Conservation (phyloP, 140 eudicot genomes). For the Cichorium intybus region DNA sequence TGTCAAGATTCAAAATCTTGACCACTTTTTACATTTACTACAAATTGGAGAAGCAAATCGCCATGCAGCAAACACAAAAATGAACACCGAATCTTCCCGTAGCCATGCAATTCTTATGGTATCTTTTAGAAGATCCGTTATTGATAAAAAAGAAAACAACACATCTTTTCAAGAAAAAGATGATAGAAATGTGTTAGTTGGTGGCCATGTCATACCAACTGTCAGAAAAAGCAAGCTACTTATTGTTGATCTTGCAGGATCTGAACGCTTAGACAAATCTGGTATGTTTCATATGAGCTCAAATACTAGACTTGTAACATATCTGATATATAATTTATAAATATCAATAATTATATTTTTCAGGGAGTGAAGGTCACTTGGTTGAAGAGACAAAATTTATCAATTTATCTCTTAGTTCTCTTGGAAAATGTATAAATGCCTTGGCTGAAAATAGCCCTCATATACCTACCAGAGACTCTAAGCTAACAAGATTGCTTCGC, state of each 20-base stretch:
- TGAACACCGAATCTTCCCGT: slow-evolving; percentile 93
- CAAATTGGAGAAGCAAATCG: slow-evolving; percentile 89
- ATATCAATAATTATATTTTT: slow-evolving; percentile 15
- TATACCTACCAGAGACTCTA: slow-evolving; percentile 92
- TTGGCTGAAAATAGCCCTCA: slow-evolving; percentile 92
- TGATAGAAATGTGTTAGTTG: slow-evolving; percentile 31
- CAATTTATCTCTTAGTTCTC: slow-evolving; percentile 83
- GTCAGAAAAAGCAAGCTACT: slow-evolving; percentile 84
- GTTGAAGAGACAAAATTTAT: slow-evolving; percentile 92
- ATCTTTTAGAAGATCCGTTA: slow-evolving; percentile 51
- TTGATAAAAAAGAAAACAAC: slow-evolving; percentile 42
- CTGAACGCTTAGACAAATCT: slow-evolving; percentile 83
- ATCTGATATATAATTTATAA: slow-evolving; percentile 7
- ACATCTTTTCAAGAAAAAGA: slow-evolving; percentile 35
- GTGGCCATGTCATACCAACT: slow-evolving; percentile 50
- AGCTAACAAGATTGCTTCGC: slow-evolving; percentile 85
- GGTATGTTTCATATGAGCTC: slow-evolving; percentile 42
- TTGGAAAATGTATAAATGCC: slow-evolving; percentile 96
- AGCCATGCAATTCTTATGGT: slow-evolving; percentile 98
- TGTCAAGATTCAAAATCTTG: slow-evolving; percentile 57
- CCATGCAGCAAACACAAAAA: slow-evolving; percentile 91
- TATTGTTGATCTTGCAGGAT: slow-evolving; percentile 95
- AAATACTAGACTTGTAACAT: neutral
- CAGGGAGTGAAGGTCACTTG: slow-evolving; percentile 90
- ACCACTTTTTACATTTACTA: slow-evolving; percentile 59